Conservation (phyloP, 352 stramenopile genomes). For the Phytophthora melonis region DNA sequence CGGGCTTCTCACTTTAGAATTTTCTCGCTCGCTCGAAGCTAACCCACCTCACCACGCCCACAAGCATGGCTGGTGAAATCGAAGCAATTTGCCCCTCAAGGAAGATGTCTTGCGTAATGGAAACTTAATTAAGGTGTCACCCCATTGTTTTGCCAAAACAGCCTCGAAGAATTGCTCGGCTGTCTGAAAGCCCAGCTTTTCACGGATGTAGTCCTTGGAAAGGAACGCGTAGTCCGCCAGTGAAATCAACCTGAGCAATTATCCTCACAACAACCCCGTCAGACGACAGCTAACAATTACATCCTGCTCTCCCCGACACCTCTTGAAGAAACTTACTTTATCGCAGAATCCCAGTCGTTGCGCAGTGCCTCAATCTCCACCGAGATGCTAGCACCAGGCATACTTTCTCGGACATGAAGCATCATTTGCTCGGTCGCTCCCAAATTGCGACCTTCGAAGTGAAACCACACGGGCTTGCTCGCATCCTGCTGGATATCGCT, state of each 20-base stretch:
- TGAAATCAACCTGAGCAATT: slow-evolving; percentile 51
- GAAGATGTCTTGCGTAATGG: too few relatives aligned
- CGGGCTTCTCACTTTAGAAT: too few relatives aligned
- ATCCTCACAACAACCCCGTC: too few relatives aligned
- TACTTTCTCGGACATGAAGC: slow-evolving; percentile 34
- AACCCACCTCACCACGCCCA: too few relatives aligned
- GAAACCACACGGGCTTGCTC: slow-evolving; percentile 45
- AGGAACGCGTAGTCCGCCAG: slow-evolving; percentile 57
- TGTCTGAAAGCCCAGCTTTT: slow-evolving; percentile 53
- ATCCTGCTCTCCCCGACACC: too few relatives aligned
- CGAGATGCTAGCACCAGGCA: slow-evolving; percentile 43
- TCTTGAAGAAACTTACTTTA: slow-evolving; percentile 61
- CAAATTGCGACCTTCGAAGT: slow-evolving; percentile 78
- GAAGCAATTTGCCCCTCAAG: too few relatives aligned
- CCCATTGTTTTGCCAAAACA: slow-evolving; percentile 20
- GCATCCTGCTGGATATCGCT: neutral
- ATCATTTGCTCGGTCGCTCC: slow-evolving; percentile 60
- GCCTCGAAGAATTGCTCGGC: slow-evolving; percentile 51
- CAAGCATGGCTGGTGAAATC: too few relatives aligned
- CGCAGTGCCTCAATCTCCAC: slow-evolving; percentile 73
- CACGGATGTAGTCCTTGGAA: slow-evolving; percentile 76
- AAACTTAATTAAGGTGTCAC: slow-evolving; percentile 10
- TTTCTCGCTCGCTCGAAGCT: too few relatives aligned
- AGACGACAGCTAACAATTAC: too few relatives aligned
- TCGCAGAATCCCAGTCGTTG: slow-evolving; percentile 59